A percentile compares a stretch with the other conserved stretches of the same genome.
phyloP scores from a whole-genome alignment of 106 monocot genomes.

The Agapanthus africanus region DNA sequence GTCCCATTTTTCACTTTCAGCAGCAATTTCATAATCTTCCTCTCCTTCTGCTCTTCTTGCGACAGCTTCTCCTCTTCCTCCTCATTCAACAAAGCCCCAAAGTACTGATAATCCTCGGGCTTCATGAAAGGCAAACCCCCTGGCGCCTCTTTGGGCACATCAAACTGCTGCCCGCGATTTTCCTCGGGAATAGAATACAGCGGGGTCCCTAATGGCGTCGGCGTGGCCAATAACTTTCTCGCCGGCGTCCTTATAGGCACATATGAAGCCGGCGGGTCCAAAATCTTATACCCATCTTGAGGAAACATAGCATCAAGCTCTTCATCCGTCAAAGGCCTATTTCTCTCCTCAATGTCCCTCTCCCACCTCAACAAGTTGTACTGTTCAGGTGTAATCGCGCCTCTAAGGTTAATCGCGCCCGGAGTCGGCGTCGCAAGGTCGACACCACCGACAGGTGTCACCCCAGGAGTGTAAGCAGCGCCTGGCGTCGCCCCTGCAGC shows the following conservation, averaged over 20 bases:
- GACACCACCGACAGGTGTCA: conserved; percentile 73
- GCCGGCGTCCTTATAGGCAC: conserved; percentile 93
- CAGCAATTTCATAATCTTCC: conserved; percentile 95
- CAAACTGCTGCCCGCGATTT: conserved; percentile 97
- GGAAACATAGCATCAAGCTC: conserved; percentile 94
- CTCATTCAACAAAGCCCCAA: conserved; percentile 81
- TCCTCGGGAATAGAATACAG: conserved; percentile 92
- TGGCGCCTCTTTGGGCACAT: conserved; percentile 91
- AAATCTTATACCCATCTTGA: conserved; percentile 88
- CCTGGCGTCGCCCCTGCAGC: conserved; percentile 61
- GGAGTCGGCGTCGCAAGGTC: conserved; percentile 92
- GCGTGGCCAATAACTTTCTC: conserved; percentile 87
- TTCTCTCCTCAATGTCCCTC: conserved; percentile 94
- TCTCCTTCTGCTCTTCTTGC: conserved; percentile 94
- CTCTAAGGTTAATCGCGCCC: conserved; percentile 61
- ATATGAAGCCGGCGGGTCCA: conserved; percentile 87
- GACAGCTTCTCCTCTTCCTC: conserved; percentile 87
- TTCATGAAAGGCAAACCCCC: conserved; percentile 96
- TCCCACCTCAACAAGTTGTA: conserved; percentile 91
- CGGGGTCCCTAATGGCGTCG: conserved; percentile 88
- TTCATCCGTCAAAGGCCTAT: conserved; percentile 85
- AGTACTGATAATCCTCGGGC: conserved; percentile 95
- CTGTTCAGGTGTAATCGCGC: conserved; percentile 83
- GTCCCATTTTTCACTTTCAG: conserved; percentile 98
- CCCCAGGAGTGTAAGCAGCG: conserved; percentile 76